A percentile compares a stretch with the other conserved stretches of the same genome.
Evolutionary conservation across 257 asterid genomes (phyloP).

Genomic region (Paraleonurus japonicus): DNA sequence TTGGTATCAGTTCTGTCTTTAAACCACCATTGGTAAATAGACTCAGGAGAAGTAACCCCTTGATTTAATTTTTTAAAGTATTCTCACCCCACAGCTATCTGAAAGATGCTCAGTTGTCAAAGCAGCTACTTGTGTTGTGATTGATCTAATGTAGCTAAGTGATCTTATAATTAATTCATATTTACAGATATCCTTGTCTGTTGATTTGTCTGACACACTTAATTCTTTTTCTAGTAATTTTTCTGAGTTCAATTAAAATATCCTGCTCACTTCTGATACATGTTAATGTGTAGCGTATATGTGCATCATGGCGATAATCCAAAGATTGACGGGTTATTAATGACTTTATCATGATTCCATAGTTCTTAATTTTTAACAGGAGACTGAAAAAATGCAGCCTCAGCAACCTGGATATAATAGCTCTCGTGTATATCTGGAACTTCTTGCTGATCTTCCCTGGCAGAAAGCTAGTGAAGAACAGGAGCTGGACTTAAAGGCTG

Average conservation of each 20-base stretch:
- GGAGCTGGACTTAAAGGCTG: constrained; percentile 83
- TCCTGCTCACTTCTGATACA: constrained; percentile 1
- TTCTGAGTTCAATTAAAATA: constrained; percentile 8
- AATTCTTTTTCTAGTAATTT: not conserved
- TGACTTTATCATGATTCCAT: constrained; percentile 18
- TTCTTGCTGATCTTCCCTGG: constrained; percentile 98
- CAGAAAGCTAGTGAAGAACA: constrained; percentile 81
- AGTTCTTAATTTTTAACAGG: constrained; percentile 46
- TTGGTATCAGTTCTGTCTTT: not conserved
- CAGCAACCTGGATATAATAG: constrained; percentile 98
- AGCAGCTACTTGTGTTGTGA: not conserved
- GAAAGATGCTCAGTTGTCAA: constrained; percentile 8
- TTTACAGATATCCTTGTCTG: not conserved
- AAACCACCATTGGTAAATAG: not conserved
- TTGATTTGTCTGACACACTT: constrained; percentile 1
- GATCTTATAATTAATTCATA: constrained; percentile 6
- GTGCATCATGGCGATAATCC: constrained; percentile 7
- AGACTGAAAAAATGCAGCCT: constrained; percentile 98
- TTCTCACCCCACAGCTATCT: constrained; percentile 14
- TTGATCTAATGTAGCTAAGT: constrained; percentile 21
- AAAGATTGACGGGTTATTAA: not conserved
- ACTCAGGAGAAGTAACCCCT: constrained; percentile 9
- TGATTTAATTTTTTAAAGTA: not conserved
- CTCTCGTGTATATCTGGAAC: constrained; percentile 91
- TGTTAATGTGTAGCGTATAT: not conserved